A percentile compares a stretch with the other conserved stretches of the same genome.
Evolutionary conservation across 371 early-diverging fungal genomes (phyloP).

Genomic region (Rhizopus arrhizus): DNA sequence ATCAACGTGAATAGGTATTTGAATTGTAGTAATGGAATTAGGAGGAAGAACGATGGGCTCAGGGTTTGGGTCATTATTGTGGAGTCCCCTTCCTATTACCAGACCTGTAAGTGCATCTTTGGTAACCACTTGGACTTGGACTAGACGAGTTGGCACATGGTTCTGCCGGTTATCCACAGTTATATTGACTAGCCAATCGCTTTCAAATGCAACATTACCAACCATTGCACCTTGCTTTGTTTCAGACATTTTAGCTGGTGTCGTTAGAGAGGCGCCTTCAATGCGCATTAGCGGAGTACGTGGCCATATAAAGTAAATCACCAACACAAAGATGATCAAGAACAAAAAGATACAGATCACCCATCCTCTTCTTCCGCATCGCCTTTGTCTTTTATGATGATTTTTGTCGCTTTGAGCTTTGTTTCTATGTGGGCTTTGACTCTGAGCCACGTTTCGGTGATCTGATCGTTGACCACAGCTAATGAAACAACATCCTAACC

Average conservation of each 20-base stretch:
- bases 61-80: constrained; percentile 26
- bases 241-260: constrained; percentile 37
- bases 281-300: constrained; percentile 52
- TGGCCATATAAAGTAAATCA: constrained; percentile 43
- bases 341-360: constrained; percentile 40
- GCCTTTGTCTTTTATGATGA: constrained; percentile 17
- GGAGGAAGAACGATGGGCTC: constrained; percentile 31
- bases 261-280: constrained; percentile 44
- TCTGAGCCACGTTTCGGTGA: not conserved
- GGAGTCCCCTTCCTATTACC: constrained; percentile 40
- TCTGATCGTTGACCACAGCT: constrained; percentile 32
- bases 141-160: constrained; percentile 39
- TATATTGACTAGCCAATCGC: constrained; percentile 48
- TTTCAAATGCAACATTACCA: constrained; percentile 49
- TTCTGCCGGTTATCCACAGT: constrained; percentile 49
- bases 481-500: constrained; percentile 48
- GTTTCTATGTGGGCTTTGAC: not conserved
- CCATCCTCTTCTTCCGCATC: constrained; percentile 39
- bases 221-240: constrained; percentile 44
- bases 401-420: constrained; percentile 13
- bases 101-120: constrained; percentile 48
- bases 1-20: constrained; percentile 32
- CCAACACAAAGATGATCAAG: constrained; percentile 25
- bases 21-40: constrained; percentile 37
- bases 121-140: constrained; percentile 32